A percentile compares a stretch with the other conserved stretches of the same genome.
These are phyloP conservation scores for Leccinum aurantiacum DNA, from an alignment of 768 basidiomycete genomes.

Conservation along the genomic window DNA sequence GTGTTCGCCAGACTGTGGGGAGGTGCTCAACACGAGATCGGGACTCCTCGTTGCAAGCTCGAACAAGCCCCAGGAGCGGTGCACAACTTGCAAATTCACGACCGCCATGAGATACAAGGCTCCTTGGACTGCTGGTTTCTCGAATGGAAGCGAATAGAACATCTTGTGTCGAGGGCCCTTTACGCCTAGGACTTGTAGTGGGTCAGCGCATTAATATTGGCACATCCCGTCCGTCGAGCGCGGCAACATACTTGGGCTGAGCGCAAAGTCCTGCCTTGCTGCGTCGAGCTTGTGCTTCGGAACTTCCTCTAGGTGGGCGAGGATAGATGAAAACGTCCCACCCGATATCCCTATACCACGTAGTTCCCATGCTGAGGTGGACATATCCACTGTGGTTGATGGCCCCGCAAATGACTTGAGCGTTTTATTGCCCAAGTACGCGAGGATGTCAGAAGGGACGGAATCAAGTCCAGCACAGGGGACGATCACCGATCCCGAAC, in stretches of 20 bases:
- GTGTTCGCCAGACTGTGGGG: conserved; percentile 18
- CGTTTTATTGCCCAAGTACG: conserved; percentile 67
- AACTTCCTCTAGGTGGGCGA: conserved; percentile 33
- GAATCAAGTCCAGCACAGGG: conserved; percentile 80
- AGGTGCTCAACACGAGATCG: conserved; percentile 13
- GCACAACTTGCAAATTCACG: conserved; percentile 49
- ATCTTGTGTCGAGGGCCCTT: conserved; percentile 30
- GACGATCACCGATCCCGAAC: conserved; percentile 72
- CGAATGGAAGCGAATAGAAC: conserved; percentile 39
- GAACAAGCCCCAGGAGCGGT: conserved; percentile 56
- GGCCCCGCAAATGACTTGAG: conserved; percentile 50
- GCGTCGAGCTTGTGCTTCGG: conserved; percentile 33
- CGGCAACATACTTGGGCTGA: conserved; percentile 43
- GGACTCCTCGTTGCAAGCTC: conserved; percentile 31
- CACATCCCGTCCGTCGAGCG: not conserved
- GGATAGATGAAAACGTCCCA: conserved; percentile 37
- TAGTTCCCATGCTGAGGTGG: conserved; percentile 49
- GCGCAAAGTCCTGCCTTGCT: conserved; percentile 36
- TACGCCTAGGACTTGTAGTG: conserved; percentile 32
- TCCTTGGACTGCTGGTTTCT: conserved; percentile 37
- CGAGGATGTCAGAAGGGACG: conserved; percentile 68
- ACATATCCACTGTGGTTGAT: conserved; percentile 46
- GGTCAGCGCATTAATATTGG: not conserved
- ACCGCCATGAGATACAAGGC: conserved; percentile 44
- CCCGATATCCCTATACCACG: conserved; percentile 37